Conservation (phyloP, 352 stramenopile genomes). For the Globisporangium megalacanthum region DNA sequence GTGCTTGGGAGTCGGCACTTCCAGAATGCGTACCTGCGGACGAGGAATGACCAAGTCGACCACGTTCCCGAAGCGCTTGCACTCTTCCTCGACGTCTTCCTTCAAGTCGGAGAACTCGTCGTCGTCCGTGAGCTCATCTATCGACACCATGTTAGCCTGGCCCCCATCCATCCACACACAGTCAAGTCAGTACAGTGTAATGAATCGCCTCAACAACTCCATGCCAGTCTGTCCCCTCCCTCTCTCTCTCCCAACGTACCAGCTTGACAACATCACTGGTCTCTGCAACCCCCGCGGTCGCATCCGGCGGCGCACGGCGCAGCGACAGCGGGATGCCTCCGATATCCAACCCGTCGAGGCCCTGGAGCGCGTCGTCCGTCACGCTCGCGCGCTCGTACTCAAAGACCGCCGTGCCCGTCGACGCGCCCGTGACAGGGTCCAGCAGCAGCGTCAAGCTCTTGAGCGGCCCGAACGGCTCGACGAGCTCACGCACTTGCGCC, state of each 20-base stretch:
- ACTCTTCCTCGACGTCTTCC: constrained; percentile 88
- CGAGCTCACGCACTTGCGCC: constrained; percentile 78
- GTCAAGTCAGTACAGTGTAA: not conserved
- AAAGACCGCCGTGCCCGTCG: constrained; percentile 71
- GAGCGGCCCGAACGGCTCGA: constrained; percentile 76
- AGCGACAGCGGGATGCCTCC: constrained; percentile 61
- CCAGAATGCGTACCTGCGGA: constrained; percentile 43
- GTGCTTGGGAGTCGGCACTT: not conserved
- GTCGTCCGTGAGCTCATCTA: constrained; percentile 82
- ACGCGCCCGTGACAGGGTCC: constrained; percentile 36
- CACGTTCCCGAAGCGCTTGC: constrained; percentile 80
- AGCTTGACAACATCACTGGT: constrained; percentile 65
- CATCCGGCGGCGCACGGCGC: constrained; percentile 38
- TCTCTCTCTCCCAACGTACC: constrained; percentile 25
- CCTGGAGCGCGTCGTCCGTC: constrained; percentile 53
- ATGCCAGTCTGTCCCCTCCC: too few species aligned
- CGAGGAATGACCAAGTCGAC: constrained; percentile 71
- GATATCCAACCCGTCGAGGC: constrained; percentile 75
- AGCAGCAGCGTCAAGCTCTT: constrained; percentile 64
- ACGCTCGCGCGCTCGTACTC: constrained; percentile 68
- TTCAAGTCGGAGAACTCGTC: constrained; percentile 84
- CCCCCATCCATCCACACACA: constrained; percentile 4
- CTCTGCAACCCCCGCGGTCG: constrained; percentile 23
- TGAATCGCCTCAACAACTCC: too few species aligned
- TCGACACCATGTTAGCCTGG: constrained; percentile 81